Conservation (phyloP, 345 rosid genomes). For the Angophora floribunda region DNA sequence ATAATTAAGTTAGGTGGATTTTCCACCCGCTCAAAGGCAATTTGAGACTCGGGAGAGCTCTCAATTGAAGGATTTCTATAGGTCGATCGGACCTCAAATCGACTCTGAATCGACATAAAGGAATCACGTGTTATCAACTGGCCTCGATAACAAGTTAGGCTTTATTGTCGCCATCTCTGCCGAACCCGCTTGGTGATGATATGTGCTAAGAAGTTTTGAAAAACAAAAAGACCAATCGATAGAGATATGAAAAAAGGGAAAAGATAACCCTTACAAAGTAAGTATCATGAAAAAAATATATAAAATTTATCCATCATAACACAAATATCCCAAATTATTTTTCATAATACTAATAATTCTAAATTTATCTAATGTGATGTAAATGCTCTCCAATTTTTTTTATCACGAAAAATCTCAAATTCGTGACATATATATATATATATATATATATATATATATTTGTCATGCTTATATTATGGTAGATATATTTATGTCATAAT, state of each 20-base stretch:
- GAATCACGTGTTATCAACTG: background rate
- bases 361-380: accelerated
- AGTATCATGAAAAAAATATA: too few species aligned
- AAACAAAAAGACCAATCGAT: background rate
- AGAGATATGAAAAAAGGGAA: background rate
- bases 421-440: too few species aligned
- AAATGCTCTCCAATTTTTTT: too few species aligned
- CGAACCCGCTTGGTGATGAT: accelerated
- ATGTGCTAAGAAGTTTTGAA: background rate
- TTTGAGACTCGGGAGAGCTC: background rate
- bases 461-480: too few species aligned
- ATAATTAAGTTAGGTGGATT: too few species aligned
- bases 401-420: too few species aligned
- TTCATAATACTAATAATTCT: too few species aligned
- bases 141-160: background rate
- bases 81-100: background rate
- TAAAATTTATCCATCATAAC: too few species aligned
- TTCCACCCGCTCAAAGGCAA: background rate
- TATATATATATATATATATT: too few species aligned
- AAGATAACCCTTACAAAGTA: too few species aligned
- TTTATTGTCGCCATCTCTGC: background rate
- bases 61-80: background rate
- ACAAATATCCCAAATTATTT: too few species aligned
- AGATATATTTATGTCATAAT: background rate
- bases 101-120: background rate